A percentile compares a stretch with the other conserved stretches of the same genome.
Evolutionary conservation across 169 alveolate species (phyloP).

Genomic region (Theileria parva): DNA sequence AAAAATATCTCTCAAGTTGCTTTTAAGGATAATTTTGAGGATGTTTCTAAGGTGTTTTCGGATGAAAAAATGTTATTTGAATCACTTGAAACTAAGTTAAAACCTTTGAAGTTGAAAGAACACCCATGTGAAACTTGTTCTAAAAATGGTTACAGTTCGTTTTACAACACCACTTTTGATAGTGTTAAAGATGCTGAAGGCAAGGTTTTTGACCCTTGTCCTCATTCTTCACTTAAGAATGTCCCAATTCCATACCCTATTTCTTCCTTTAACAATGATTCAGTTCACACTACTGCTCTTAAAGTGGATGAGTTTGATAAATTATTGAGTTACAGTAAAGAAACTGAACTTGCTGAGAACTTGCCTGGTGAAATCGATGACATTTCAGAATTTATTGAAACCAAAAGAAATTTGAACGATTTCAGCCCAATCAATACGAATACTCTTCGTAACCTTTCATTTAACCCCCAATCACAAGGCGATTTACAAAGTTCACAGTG

Average conservation of each 20-base stretch:
- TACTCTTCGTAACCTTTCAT: neutral
- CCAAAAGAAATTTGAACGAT: neutral
- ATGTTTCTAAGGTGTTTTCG: neutral
- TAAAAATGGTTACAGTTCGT: neutral
- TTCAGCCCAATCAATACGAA: neutral
- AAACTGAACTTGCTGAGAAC: no score
- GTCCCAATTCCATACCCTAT: constrained; percentile 7
- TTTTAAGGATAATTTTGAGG: neutral
- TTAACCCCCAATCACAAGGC: neutral
- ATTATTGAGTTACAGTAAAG: no score
- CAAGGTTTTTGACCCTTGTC: constrained; percentile 11
- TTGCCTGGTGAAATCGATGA: neutral
- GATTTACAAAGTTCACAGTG: neutral
- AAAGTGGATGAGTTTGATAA: no score
- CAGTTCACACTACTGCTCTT: no score
- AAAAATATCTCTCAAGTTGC: neutral
- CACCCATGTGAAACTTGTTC: constrained; percentile 42
- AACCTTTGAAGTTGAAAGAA: constrained; percentile 12
- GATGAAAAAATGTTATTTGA: constrained; percentile 23
- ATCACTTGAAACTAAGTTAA: constrained; percentile 6
- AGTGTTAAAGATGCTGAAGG: neutral
- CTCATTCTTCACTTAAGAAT: constrained; percentile 9
- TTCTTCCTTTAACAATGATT: neutral
- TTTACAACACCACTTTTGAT: neutral
- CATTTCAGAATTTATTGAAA: neutral